Evolutionary conservation across 1,139 yeast species (phyloP).

Genomic region (Suhomyces maxii): DNA sequence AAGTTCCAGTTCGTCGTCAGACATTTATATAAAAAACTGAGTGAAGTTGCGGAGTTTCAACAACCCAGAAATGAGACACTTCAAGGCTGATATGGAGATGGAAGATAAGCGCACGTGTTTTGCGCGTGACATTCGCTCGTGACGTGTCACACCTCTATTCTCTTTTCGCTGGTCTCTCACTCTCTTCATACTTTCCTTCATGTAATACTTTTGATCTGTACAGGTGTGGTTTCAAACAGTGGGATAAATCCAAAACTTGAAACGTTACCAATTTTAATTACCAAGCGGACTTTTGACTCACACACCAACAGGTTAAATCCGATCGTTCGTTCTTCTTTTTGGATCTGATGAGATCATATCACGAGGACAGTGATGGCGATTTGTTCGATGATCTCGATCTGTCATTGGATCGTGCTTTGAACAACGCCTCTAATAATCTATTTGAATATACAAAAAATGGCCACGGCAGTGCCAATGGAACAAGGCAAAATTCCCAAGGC

Average conservation of each 20-base stretch:
- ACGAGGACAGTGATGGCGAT: constrained; percentile 21
- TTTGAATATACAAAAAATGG: constrained; percentile 18
- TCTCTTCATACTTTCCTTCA: too few relatives aligned
- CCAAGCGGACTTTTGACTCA: too few relatives aligned
- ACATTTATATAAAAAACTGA: neutral
- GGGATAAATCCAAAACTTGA: too few relatives aligned
- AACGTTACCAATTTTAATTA: too few relatives aligned
- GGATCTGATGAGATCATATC: constrained; percentile 7
- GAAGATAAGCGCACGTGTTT: neutral
- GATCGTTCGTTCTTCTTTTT: too few relatives aligned
- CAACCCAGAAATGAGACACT: neutral
- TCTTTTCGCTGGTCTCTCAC: too few relatives aligned
- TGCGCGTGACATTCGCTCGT: neutral
- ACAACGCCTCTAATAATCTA: constrained; percentile 38
- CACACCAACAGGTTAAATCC: too few relatives aligned
- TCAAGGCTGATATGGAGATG: neutral
- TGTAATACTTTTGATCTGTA: neutral
- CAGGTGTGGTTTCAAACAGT: neutral
- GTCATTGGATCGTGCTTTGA: constrained; percentile 45
- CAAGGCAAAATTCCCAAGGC: constrained; percentile 28
- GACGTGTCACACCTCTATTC: neutral
- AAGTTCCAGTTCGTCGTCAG: constrained; percentile 12
- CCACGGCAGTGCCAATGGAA: constrained; percentile 11
- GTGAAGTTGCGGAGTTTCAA: neutral
- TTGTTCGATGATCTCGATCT: constrained; percentile 46